Evolutionary conservation across 225 moss, liverwort and hornwort species (phyloP).

Genomic region (Sphagnum tenellum): DNA sequence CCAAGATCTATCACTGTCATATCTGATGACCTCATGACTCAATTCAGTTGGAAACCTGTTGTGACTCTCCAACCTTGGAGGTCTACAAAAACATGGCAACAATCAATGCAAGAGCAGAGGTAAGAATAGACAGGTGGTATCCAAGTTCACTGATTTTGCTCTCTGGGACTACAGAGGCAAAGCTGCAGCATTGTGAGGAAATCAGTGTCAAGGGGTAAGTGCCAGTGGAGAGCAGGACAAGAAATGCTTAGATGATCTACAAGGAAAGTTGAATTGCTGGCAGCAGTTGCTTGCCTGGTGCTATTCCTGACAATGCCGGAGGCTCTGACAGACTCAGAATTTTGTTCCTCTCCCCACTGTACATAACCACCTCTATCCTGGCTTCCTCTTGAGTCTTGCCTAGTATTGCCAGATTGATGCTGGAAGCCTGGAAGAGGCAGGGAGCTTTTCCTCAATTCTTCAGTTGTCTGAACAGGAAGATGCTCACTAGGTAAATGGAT

Average conservation of each 20-base stretch:
- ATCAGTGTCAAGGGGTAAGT: no score
- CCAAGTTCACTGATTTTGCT: no score
- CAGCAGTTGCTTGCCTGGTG: conserved; percentile 13
- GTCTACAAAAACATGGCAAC: background rate
- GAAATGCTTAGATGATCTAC: background rate
- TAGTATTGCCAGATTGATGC: conserved; percentile 17
- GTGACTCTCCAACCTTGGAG: background rate
- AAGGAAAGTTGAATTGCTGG: background rate
- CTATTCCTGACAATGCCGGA: conserved; percentile 10
- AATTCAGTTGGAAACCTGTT: background rate
- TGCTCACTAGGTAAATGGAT: background rate
- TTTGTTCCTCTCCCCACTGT: conserved; percentile 7
- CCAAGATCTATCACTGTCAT: background rate
- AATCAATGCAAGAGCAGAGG: no score
- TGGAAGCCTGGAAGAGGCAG: conserved; percentile 7
- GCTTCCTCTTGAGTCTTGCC: conserved; percentile 7
- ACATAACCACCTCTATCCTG: conserved; percentile 3
- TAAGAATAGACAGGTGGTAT: no score
- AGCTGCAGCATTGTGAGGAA: no score
- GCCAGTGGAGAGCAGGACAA: background rate
- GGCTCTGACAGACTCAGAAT: background rate
- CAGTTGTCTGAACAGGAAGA: conserved; percentile 11
- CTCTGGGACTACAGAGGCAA: no score
- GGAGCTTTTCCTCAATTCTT: conserved; percentile 12
- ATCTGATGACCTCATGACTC: background rate